Evolutionary conservation across 1,284 basidiomycete genomes (phyloP), one percentile per base, ranked within the genome.

Genomic region (Athelia sp.): DNA sequence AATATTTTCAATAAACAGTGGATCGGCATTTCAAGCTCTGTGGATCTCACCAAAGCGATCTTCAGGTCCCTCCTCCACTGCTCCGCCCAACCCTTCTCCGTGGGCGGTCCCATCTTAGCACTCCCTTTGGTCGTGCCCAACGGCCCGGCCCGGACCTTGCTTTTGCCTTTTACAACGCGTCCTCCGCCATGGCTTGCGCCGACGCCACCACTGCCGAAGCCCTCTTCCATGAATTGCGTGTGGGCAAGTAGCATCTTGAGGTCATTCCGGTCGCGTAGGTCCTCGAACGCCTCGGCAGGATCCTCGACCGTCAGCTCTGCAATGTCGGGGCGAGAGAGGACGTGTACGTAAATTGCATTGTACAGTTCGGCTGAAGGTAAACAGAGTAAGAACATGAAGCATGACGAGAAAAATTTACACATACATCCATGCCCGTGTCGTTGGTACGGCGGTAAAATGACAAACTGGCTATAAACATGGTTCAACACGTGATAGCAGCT

Each of bases 231-330:
- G 64, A 92, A 89, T 43, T 69, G 70, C 52, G 78, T 69, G 54
- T 86, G 70, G 1, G 71, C 65, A 18, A 91, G 72, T n/a, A 98
- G 75, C 75, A 90, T 87, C 52, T 80, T 74, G 22, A 99, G 76
- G 65, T 99, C 97, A 60, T 90, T 90, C 45, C 90, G 84, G 69
- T 99, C 97, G 31, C 96, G 80, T 48, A 99, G 75, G 62, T 97
- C 93, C 64, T 97, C 94, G 62, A 97, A 96, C 9, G 90, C 88
- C 68, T 99, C 96, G 0, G 93, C 93, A 0, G 96, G 96, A 64
- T 99, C 96, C 71, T 99, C 96, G 18, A 99, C 90, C 0, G 94
- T 98, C 47, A 99, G 73, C 66, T 99, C 96, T 10, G 87, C 83
- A 29, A 98, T 83, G 40, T 79, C 72, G 0, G 82, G 70, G 35